Percentiles rank a stretch among this genome's conserved stretches.
These are phyloP conservation scores for Kwoniella sp. DNA, from an alignment of 768 basidiomycete species.

Conservation along the genomic window DNA sequence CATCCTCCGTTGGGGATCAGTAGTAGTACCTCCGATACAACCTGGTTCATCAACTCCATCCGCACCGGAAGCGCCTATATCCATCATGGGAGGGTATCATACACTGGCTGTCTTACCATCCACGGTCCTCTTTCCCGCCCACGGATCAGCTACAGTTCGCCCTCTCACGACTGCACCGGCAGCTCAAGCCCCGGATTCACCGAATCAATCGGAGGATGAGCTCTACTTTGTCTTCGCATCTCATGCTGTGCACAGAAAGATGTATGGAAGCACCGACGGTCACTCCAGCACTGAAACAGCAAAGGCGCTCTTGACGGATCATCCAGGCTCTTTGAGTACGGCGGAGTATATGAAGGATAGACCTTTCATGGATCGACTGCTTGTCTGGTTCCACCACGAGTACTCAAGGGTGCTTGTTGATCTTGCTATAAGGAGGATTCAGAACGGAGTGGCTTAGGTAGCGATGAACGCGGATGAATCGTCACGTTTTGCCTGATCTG, in stretches of 20 bases:
- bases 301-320: too few relatives aligned
- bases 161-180: too few relatives aligned
- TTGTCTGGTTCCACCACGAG: slow-evolving; percentile 4
- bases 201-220: not conserved
- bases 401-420: slow-evolving; percentile 16
- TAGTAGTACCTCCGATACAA: not conserved
- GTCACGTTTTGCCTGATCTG: too few relatives aligned
- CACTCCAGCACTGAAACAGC: too few relatives aligned
- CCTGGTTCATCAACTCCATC: not conserved
- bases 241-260: not conserved
- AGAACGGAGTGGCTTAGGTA: too few relatives aligned
- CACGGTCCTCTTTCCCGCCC: not conserved
- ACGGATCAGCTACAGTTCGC: not conserved
- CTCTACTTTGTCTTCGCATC: slow-evolving; percentile 12
- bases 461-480: too few relatives aligned
- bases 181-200: too few relatives aligned
- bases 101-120: slow-evolving; percentile 1
- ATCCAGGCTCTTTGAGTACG: too few relatives aligned
- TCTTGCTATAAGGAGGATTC: not conserved
- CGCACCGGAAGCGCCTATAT: not conserved
- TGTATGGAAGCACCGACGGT: too few relatives aligned
- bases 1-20: slow-evolving; percentile 4
- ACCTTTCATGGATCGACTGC: not conserved
- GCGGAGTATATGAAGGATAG: slow-evolving; percentile 1
- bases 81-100: slow-evolving; percentile 13